Conservation (phyloP, 306 rosid genomes). For the Cyamopsis tetragonoloba region DNA sequence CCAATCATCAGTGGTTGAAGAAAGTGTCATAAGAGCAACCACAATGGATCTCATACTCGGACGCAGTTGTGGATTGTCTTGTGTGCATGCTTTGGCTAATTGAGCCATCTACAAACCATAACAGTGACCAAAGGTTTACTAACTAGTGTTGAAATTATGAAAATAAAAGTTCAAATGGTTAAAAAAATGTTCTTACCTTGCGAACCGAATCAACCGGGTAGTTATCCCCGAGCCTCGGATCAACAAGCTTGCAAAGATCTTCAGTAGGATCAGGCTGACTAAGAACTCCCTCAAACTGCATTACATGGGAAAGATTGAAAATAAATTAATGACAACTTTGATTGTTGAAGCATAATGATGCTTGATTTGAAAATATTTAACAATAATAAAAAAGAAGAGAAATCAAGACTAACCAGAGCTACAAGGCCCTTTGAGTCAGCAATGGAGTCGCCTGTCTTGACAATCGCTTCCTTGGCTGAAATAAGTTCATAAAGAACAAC, state of each 20-base stretch:
- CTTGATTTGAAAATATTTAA: background rate
- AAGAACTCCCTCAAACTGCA: conserved; percentile 79
- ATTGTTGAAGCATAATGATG: background rate
- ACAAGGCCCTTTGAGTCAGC: conserved; percentile 83
- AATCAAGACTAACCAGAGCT: conserved; percentile 50
- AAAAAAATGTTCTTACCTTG: conserved; percentile 56
- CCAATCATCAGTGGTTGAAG: conserved; percentile 78
- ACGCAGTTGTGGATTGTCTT: conserved; percentile 75
- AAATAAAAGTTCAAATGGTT: background rate
- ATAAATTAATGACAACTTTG: background rate
- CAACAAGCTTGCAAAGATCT: conserved; percentile 63
- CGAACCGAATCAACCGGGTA: conserved; percentile 73
- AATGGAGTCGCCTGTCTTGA: conserved; percentile 36
- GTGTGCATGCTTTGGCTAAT: conserved; percentile 80
- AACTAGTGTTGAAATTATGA: background rate
- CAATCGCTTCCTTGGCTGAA: conserved; percentile 88
- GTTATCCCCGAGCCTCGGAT: conserved; percentile 75
- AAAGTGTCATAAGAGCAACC: conserved; percentile 91
- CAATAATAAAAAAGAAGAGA: background rate
- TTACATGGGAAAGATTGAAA: conserved; percentile 7
- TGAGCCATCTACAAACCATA: conserved; percentile 73
- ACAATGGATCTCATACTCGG: conserved; percentile 96
- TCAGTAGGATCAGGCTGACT: conserved; percentile 59
- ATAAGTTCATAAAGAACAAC: conserved; percentile 91
- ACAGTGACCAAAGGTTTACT: background rate